Evolutionary conservation across 2,329 filamentous ascomycete species (phyloP).

Genomic region (Teratosphaeria epicoccoides): DNA sequence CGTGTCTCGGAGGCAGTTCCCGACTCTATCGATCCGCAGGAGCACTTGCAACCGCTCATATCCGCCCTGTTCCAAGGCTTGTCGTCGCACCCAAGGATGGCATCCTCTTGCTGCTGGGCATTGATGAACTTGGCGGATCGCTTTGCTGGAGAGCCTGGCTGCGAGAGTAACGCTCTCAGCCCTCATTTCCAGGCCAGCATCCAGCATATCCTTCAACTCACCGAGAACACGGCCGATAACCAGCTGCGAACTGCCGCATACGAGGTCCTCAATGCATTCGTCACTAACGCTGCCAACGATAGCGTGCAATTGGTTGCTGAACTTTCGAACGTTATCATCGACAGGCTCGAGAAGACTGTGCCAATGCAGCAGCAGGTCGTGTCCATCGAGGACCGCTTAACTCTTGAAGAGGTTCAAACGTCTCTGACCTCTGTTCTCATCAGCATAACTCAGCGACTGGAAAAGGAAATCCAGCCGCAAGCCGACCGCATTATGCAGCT

Average conservation of each 20-base stretch:
- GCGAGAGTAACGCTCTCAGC: slow-evolving; percentile 70
- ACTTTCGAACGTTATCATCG: slow-evolving; percentile 77
- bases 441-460: slow-evolving; percentile 81
- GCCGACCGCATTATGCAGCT: slow-evolving; percentile 91
- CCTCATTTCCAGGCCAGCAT: slow-evolving; percentile 90
- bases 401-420: slow-evolving; percentile 94
- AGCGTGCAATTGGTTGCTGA: slow-evolving; percentile 70
- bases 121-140: slow-evolving; percentile 96
- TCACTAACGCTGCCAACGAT: slow-evolving; percentile 80
- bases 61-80: slow-evolving; percentile 81
- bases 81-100: slow-evolving; percentile 89
- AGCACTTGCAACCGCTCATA: slow-evolving; percentile 77
- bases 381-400: slow-evolving; percentile 92
- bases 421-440: slow-evolving; percentile 85
- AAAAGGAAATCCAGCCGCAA: slow-evolving; percentile 81
- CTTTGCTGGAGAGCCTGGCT: slow-evolving; percentile 78
- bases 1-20: slow-evolving; percentile 92
- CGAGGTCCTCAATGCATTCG: slow-evolving; percentile 90
- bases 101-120: slow-evolving; percentile 96
- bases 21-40: slow-evolving; percentile 74
- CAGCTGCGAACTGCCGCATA: slow-evolving; percentile 90
- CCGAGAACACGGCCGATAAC: slow-evolving; percentile 76
- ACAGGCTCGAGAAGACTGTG: slow-evolving; percentile 82
- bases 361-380: slow-evolving; percentile 87
- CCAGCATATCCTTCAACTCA: slow-evolving; percentile 72